Evolutionary conservation across 1,284 basidiomycete species (phyloP).

Genomic region (Phylloboletellus chloephorus): DNA sequence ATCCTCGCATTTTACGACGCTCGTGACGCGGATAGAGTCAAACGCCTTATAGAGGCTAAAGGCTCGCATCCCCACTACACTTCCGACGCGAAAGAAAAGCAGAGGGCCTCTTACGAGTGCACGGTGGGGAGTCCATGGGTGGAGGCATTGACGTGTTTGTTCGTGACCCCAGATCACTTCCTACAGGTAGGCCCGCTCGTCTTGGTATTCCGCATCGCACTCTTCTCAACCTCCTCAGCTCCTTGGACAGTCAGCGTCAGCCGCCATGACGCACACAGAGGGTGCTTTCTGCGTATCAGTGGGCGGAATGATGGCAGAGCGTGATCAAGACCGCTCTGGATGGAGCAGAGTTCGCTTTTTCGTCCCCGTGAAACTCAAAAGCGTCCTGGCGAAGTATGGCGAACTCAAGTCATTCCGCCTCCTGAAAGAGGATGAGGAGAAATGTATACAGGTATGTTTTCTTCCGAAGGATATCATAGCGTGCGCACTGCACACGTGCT

Average conservation of each 20-base stretch:
- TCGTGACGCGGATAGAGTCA: constrained; percentile 48
- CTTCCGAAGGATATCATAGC: neutral
- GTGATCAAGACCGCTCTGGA: constrained; percentile 19
- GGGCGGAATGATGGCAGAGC: constrained; percentile 21
- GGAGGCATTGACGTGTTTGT: constrained; percentile 26
- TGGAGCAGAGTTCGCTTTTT: constrained; percentile 23
- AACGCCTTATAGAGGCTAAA: constrained; percentile 35
- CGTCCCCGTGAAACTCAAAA: constrained; percentile 31
- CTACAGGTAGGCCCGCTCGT: constrained; percentile 19
- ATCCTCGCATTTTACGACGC: constrained; percentile 61
- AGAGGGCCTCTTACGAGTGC: constrained; percentile 19
- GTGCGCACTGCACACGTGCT: constrained; percentile 2
- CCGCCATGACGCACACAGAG: constrained; percentile 37
- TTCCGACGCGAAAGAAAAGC: constrained; percentile 22
- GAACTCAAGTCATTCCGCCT: constrained; percentile 30
- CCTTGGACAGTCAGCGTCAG: constrained; percentile 36
- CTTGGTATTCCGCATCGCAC: neutral
- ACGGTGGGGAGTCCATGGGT: constrained; percentile 18
- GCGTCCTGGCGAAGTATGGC: constrained; percentile 28
- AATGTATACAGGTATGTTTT: constrained; percentile 28
- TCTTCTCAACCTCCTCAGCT: constrained; percentile 30
- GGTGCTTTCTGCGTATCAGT: constrained; percentile 39
- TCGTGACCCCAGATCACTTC: constrained; percentile 31
- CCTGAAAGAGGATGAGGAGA: constrained; percentile 27
- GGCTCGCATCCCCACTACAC: constrained; percentile 19